Base-by-base conservation (phyloP, 768 basidiomycete species). In the Boletales sp. region DNA sequence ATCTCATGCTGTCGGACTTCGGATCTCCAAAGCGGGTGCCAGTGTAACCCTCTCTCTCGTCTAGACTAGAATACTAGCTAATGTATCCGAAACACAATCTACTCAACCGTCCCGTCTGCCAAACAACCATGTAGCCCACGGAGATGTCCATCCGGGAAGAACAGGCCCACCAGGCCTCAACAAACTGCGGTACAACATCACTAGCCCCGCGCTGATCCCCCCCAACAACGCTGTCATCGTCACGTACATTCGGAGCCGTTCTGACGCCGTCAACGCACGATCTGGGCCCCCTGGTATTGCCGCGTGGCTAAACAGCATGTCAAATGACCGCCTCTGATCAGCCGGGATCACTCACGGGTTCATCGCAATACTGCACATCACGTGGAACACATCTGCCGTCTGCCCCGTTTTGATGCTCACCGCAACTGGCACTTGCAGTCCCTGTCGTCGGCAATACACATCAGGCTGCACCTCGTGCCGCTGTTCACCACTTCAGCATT, bases 401-500 rank as follows among this genome's bases (percentile, higher is more conserved):
- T 92, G 88, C 41, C 83, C 87, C 4, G 84, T 84, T 69, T 86
- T 87, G 39, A 94, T 86, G 67, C 91, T 94, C 28, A 98, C 92
- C 3, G 95, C 85, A 40, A 98, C 92, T 25, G 95, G 95, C 5
- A 95, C 92, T 55, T 88, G 90, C n/a, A 99, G 75, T 9, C 84
- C 82, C 44, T 97, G 70, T 53, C 92, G 77, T 64, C 94, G 77
- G 66, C 93, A 95, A 64, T 99, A 99, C 12, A 94, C 92, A 63
- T 98, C 95, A 34, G 95, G 95, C 63, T 99, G 95, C 18, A 98
- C 94, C 74, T 99, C 95, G 66, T 97, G 95, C 65, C 95, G 77
- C 88, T 96, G 21, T 63, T 17, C 50, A 51, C 50, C 54, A 17
- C 44, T 50, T 41, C 52, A 48, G 28, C 25, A 45, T 55, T n/a